A percentile compares a stretch with the other conserved stretches of the same genome.
Conservation (phyloP, 495 filamentous ascomycete genomes). For the Aspergillus bertholletiae region DNA sequence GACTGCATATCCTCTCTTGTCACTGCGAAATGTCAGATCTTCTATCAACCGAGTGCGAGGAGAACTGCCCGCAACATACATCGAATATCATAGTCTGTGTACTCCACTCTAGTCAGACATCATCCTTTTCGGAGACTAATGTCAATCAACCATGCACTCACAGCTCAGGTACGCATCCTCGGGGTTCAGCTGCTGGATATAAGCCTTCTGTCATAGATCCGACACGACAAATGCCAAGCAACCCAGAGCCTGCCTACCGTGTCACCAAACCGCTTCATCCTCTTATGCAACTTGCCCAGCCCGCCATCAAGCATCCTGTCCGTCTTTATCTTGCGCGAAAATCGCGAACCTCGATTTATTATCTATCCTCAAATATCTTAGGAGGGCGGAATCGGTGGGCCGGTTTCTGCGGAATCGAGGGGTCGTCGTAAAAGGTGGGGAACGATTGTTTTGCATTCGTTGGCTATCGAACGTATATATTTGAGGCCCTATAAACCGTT, state of each 20-base stretch:
- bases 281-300: conserved; percentile 38
- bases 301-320: conserved; percentile 38
- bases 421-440: background rate
- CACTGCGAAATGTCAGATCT: conserved; percentile 45
- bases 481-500: background rate
- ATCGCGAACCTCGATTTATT: background rate
- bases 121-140: background rate
- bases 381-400: background rate
- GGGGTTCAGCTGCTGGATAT: conserved; percentile 50
- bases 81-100: conserved; percentile 64
- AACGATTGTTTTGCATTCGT: background rate
- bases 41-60: background rate
- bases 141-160: conserved; percentile 35
- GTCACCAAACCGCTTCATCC: conserved; percentile 41
- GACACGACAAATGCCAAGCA: background rate
- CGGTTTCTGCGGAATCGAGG: background rate
- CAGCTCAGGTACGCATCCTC: conserved; percentile 73
- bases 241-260: conserved; percentile 25
- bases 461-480: background rate
- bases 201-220: conserved; percentile 2
- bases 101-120: conserved; percentile 15
- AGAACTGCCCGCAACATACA: conserved; percentile 44
- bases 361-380: background rate
- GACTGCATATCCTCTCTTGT: conserved; percentile 82
- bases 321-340: background rate